Base-by-base conservation (phyloP, 345 rosid species). In the Populus simonii region DNA sequence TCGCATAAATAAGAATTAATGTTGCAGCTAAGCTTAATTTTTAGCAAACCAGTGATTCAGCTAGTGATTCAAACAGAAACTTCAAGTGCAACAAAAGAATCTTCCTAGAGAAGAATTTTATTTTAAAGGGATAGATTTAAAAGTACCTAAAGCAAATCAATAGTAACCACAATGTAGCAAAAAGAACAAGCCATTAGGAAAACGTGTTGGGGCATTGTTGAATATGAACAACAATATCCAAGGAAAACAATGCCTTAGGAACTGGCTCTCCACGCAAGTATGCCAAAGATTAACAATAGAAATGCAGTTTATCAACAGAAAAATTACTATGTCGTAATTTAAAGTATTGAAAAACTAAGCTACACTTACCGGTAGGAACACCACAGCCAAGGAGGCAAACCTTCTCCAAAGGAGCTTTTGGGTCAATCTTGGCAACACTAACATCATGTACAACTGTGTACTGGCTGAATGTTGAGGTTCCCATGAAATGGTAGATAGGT, bases 371-470 rank as follows among this genome's bases (percentile, higher is more conserved):
- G 71, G 99, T 96, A 57, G 99, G 90, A 89, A 96, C 95, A 87
- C 99, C 99, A 89, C 99, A 94, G 6, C 98, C 99, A 85, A 96
- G 98, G 80, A 96, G 99, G 88, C 98, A 92, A 4, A 96, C 98
- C 92, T 94, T 96, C 0, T 96, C 97, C 88, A 96, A 80, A 74
- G 98, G 99, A 84, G 99, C 99, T 61, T 81, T 51, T 29, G 96
- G 96, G 79, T 96, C 97, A 61, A 96, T 83, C 85, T 94, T 96
- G 5, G 99, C 99, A 62, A 96, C 99, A 70, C 99, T 96, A 66
- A 96, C 97, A 82, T 94, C 97, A 84, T 96, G 99, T 27, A 94
- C 98, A 68, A 96, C 98, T 1, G 99, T 94, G 77, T 94, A 96
- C 84, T 96, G 96, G 86, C 98, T 94, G 82, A 96, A 94, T 22